phyloP scores from a whole-genome alignment of 176 grass and related monocot species.

The Oryza rufipogon region DNA sequence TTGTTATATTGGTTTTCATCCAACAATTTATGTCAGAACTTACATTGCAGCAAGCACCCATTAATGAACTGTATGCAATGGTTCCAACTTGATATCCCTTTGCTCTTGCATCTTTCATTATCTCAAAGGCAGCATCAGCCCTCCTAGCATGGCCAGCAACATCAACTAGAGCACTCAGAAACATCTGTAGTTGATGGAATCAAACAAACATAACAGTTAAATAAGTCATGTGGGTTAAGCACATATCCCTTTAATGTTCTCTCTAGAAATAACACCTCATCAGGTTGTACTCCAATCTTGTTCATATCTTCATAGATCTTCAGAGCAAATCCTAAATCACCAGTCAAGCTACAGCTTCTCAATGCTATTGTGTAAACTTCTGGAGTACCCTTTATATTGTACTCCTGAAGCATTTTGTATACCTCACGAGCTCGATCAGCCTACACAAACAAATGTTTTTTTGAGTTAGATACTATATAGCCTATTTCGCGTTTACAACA shows the following conservation, averaged over 20 bases:
- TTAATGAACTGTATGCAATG: constrained; percentile 87
- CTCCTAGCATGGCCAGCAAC: constrained; percentile 91
- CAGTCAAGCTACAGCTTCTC: constrained; percentile 91
- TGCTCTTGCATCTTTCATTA: constrained; percentile 83
- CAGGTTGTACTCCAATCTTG: constrained; percentile 81
- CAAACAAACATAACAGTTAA: constrained; percentile 41
- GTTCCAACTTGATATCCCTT: constrained; percentile 76
- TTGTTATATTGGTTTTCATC: constrained; percentile 4
- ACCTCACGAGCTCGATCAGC: constrained; percentile 81
- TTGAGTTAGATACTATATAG: constrained; percentile 25
- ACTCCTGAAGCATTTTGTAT: constrained; percentile 91
- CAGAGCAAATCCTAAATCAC: constrained; percentile 86
- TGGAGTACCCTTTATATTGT: constrained; percentile 85
- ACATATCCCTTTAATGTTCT: constrained; percentile 26
- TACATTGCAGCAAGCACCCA: constrained; percentile 99
- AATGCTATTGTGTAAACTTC: constrained; percentile 97
- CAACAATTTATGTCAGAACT: constrained; percentile 34
- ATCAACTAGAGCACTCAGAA: constrained; percentile 95
- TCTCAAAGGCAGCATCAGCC: constrained; percentile 84
- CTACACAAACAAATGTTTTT: constrained; percentile 50
- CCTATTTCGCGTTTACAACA: constrained; percentile 24
- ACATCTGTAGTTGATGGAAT: constrained; percentile 71
- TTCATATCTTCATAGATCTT: constrained; percentile 98
- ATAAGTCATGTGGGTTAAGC: constrained; percentile 11
- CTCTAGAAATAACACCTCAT: constrained; percentile 73